A percentile compares a stretch with the other conserved stretches of the same genome.
phyloP scores from a whole-genome alignment of 2,329 filamentous ascomycete species.

The Exophiala sp. region DNA sequence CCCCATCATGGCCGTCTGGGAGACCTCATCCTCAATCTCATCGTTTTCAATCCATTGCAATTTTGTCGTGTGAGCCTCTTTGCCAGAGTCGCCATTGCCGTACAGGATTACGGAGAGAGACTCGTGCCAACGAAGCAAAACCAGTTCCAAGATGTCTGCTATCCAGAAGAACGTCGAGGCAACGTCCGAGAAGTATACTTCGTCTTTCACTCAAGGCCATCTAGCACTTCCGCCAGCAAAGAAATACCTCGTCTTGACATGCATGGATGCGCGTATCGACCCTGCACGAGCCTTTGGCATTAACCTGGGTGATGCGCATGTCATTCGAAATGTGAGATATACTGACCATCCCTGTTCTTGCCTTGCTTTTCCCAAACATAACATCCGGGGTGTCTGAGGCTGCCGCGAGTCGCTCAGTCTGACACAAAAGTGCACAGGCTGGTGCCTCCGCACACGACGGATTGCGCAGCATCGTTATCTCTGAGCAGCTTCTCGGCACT shows the following conservation, averaged over 20 bases:
- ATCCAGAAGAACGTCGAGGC: constrained; percentile 55
- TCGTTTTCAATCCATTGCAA: background rate
- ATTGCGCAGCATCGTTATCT: constrained; percentile 71
- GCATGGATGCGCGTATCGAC: constrained; percentile 76
- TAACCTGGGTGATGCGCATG: constrained; percentile 70
- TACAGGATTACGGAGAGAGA: background rate
- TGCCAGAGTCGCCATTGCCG: background rate
- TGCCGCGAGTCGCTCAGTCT: background rate
- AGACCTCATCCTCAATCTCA: background rate
- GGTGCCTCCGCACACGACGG: constrained; percentile 66
- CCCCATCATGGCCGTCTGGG: background rate
- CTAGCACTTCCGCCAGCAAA: constrained; percentile 67
- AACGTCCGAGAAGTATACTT: constrained; percentile 57
- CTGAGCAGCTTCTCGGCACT: constrained; percentile 73
- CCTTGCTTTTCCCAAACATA: background rate
- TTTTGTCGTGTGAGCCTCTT: no score
- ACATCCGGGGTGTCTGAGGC: background rate
- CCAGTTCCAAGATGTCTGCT: constrained; percentile 38
- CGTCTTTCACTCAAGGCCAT: constrained; percentile 62
- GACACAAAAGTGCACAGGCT: constrained; percentile 37
- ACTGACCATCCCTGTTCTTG: background rate
- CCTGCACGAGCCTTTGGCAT: constrained; percentile 68
- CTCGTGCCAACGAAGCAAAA: background rate
- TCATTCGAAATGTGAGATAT: constrained; percentile 60
- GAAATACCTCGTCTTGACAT: constrained; percentile 68